Conservation (phyloP, 2,329 filamentous ascomycete species). For the Pseudocercospora vitis region DNA sequence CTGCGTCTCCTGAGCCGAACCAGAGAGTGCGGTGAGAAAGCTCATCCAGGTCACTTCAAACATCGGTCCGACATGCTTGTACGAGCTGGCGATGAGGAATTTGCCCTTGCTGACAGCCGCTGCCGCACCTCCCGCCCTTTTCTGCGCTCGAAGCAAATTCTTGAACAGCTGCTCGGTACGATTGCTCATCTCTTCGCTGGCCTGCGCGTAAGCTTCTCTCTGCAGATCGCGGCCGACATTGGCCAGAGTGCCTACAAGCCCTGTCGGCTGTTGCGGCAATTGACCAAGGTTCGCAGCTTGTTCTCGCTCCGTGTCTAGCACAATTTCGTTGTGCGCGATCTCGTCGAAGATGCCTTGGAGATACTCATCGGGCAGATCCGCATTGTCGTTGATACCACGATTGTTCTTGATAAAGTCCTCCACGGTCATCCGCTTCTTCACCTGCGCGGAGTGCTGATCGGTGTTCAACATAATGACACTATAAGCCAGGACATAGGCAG, state of each 20-base stretch:
- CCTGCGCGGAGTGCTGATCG: slow-evolving; percentile 86
- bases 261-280: slow-evolving; percentile 53
- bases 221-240: slow-evolving; percentile 90
- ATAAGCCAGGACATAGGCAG: slow-evolving; percentile 92
- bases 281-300: slow-evolving; percentile 78
- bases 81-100: slow-evolving; percentile 90
- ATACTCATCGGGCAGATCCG: slow-evolving; percentile 90
- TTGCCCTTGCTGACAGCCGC: slow-evolving; percentile 55
- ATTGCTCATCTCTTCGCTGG: slow-evolving; percentile 89
- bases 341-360: slow-evolving; percentile 87
- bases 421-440: slow-evolving; percentile 86
- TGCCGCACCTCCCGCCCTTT: slow-evolving; percentile 62
- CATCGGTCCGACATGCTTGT: slow-evolving; percentile 95
- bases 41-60: slow-evolving; percentile 99
- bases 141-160: slow-evolving; percentile 85
- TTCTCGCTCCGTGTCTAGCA: slow-evolving; percentile 87
- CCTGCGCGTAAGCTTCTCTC: slow-evolving; percentile 88
- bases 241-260: slow-evolving; percentile 65
- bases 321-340: slow-evolving; percentile 87
- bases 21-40: slow-evolving; percentile 90
- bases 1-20: slow-evolving; percentile 87
- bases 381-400: slow-evolving; percentile 93
- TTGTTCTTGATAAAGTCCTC: slow-evolving; percentile 99
- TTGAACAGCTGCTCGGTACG: slow-evolving; percentile 86
- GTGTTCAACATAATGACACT: slow-evolving; percentile 97